Evolutionary conservation across 805 yeast species (phyloP), one percentile per base, ranked within the genome.

Genomic region (Wickerhamiella occidentalis): DNA sequence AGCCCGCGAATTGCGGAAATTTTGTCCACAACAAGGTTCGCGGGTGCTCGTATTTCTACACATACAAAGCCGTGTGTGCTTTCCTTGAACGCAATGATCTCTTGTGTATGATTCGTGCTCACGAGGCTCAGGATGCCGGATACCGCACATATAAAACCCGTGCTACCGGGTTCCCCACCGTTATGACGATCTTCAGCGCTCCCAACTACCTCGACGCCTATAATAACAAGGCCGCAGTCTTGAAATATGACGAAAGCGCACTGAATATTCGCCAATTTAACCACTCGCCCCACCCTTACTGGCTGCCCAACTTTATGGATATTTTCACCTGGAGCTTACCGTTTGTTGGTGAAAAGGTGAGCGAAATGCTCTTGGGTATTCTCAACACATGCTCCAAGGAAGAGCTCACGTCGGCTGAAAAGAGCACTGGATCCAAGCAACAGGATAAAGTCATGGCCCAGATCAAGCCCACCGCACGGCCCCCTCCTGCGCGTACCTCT

Each of bases 111-210:
- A 85, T 90, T 42, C 74, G 98, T 51, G 97, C 96, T 1, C 98
- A 90, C 64, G 96, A 90, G 67, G 96, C 96, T 1, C 98, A 90
- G 66, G 96, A 90, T 65, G 88, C 92, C 8, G 98, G 98, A 33
- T 90, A 88, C 66, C 72, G 96, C 62, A 92, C 92, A 85, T 90
- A 90, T 67, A 78, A 85, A 56, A 85, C 95, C 1, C 75, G 77
- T 53, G 73, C 83, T 3, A 79, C 87, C 60, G 94, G 94, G 11
- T 90, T 90, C 63, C 97, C 96, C 1, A 78, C 90, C 6, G 73
- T 90, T 35, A 76, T 90, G 64, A 87, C 97, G 2, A 78, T 90
- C 68, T 90, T 90, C 67, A 82, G 94, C 45, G 97, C 97, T 0
- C 98, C 97, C 4, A 90, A 90, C 65, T 90, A 90, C 66, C 72